Evolutionary conservation across 2,329 filamentous ascomycete species (phyloP), one percentile per base, ranked within the genome.

Genomic region (Calonectria leucothoes): DNA sequence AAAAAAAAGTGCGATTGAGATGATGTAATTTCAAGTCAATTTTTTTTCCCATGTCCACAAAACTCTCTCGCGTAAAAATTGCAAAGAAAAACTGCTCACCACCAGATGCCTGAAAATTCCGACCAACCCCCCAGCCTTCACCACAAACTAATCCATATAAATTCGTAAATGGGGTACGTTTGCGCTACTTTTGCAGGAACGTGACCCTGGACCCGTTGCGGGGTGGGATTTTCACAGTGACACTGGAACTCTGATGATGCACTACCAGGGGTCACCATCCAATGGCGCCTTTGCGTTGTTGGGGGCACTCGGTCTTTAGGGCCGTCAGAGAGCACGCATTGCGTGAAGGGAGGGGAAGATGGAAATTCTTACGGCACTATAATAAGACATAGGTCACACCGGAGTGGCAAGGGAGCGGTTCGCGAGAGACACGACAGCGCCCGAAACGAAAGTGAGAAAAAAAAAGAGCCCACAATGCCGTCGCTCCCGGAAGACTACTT

Each of bases 401-500:
- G 23, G 39, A n/a, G 59, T 49, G 51, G 37, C 42, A 51, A 23
- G 25, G 17, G 23, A 59, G 31, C n/a, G 27, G 12, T 52, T n/a
- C 33, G 42, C n/a, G 20, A 45, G 42, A 23, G 42, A 45, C 42
- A 45, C 42, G 42, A 23, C 12, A 45, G 42, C 20, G 3, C 42
- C 42, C 5, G 15, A 20, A 4, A 12, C 6, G 23, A 17, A 45
- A 45, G n/a, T n/a, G 10, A 45, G 42, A 12, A 42, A 6, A 39
- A 20, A 42, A 42, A 20, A 42, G 17, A 35, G 12, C 27, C 45
- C 59, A 57, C 52, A 15, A 65, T 63, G 68, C 55, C 67, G 23
- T n/a, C 39, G 29, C 69, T 66, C 23, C 69, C 69, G 27, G 51
- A 66, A 59, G 69, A 71, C 23, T 71, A 71, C 51, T 49, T 71